Percentiles rank a stretch among this genome's conserved stretches.
Conservation (phyloP, 495 filamentous ascomycete species). For the Chaetomidium leptoderma region DNA sequence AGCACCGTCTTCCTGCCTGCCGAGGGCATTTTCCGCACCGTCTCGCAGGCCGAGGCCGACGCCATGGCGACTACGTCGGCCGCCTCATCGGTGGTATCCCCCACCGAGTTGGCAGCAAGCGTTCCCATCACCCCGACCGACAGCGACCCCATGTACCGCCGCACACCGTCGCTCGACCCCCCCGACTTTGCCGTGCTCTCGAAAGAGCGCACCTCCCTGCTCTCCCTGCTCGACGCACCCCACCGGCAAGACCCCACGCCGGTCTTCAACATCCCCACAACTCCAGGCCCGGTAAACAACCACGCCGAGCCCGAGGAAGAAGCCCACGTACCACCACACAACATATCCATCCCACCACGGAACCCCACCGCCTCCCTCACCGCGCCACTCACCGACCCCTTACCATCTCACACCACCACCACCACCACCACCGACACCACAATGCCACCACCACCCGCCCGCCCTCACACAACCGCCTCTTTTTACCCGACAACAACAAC, state of each 20-base stretch:
- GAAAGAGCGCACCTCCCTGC: conserved; percentile 47
- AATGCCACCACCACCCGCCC: conserved; percentile 2
- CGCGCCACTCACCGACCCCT: neutral
- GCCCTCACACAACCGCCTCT: conserved; percentile 31
- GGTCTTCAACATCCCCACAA: conserved; percentile 37
- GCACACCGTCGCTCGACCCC: conserved; percentile 51
- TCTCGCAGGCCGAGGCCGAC: conserved; percentile 44
- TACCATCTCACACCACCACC: neutral
- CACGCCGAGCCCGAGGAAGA: neutral
- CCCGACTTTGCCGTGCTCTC: conserved; percentile 43
- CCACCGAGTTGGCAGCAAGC: conserved; percentile 8
- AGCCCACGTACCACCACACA: neutral
- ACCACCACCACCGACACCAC: neutral
- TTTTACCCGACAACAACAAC: conserved; percentile 42
- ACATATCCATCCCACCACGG: neutral
- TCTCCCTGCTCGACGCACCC: conserved; percentile 53
- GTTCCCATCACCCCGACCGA: conserved; percentile 12
- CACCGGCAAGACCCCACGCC: conserved; percentile 31
- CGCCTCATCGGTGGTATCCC: neutral
- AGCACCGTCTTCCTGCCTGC: conserved; percentile 46
- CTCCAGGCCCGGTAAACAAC: conserved; percentile 22
- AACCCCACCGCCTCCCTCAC: neutral
- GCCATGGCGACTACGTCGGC: conserved; percentile 12
- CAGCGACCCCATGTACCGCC: conserved; percentile 28
- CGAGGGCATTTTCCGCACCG: conserved; percentile 50